Evolutionary conservation across 129 eudicot genomes (phyloP).

Genomic region (Logfia minima): DNA sequence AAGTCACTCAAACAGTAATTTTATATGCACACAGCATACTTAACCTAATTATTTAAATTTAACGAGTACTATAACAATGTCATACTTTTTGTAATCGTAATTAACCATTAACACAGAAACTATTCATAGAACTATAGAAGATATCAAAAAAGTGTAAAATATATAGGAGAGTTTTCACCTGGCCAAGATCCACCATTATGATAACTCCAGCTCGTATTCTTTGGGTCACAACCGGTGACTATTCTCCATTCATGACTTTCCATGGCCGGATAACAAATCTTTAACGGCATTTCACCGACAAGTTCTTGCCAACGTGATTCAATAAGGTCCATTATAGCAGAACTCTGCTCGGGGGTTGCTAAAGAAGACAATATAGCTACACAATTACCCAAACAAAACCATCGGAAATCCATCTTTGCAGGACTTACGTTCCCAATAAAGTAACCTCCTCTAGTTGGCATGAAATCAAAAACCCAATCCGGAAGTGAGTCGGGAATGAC

Average conservation of each 20-base stretch:
- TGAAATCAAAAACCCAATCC: slow-evolving; percentile 95
- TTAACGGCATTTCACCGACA: slow-evolving; percentile 94
- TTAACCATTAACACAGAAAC: background rate
- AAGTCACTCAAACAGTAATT: background rate
- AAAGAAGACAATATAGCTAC: slow-evolving; percentile 83
- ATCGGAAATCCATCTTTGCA: slow-evolving; percentile 89
- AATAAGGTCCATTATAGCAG: slow-evolving; percentile 91
- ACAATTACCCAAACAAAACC: slow-evolving; percentile 98
- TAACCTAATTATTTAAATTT: background rate
- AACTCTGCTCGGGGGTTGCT: slow-evolving; percentile 91
- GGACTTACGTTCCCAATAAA: slow-evolving; percentile 95
- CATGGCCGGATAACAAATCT: slow-evolving; percentile 92
- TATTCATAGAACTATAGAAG: background rate
- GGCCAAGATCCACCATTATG: slow-evolving; percentile 99
- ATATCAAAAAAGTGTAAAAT: no score
- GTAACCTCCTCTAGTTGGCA: slow-evolving; percentile 92
- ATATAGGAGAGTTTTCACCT: slow-evolving; percentile 46
- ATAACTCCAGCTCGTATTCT: slow-evolving; percentile 94
- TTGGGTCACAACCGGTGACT: slow-evolving; percentile 90
- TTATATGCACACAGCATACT: background rate
- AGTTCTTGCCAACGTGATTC: slow-evolving; percentile 91
- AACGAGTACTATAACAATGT: background rate
- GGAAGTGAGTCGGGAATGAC: slow-evolving; percentile 95
- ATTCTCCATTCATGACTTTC: slow-evolving; percentile 95
- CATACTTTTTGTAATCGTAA: background rate